A percentile compares a stretch with the other conserved stretches of the same genome.
phyloP scores from a whole-genome alignment of 352 stramenopile species.

The Poterioochromonas sp. region DNA sequence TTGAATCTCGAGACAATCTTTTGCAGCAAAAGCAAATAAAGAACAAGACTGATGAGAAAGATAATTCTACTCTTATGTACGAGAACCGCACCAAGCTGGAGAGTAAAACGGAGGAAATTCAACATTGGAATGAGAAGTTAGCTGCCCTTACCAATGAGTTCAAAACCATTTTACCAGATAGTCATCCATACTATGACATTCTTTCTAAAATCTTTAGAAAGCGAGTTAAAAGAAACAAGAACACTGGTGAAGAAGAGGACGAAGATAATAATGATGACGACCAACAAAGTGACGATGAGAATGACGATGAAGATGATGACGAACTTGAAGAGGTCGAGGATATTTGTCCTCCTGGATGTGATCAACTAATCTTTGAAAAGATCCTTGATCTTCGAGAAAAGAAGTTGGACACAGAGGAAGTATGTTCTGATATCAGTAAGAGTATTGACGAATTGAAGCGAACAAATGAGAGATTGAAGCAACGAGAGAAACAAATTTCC shows the following conservation, averaged over 20 bases:
- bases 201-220: constrained; percentile 77
- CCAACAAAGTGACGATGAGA: constrained; percentile 56
- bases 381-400: constrained; percentile 78
- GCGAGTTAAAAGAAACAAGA: constrained; percentile 77
- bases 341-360: constrained; percentile 70
- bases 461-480: constrained; percentile 62
- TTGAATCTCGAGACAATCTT: constrained; percentile 74
- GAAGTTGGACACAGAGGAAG: constrained; percentile 76
- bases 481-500: constrained; percentile 69
- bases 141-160: constrained; percentile 45
- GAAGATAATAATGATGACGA: constrained; percentile 56
- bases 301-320: constrained; percentile 76
- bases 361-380: constrained; percentile 76
- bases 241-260: constrained; percentile 43
- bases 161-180: constrained; percentile 40
- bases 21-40: constrained; percentile 71
- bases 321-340: constrained; percentile 82
- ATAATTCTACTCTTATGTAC: constrained; percentile 63
- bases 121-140: constrained; percentile 62
- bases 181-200: constrained; percentile 56
- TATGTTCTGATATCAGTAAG: constrained; percentile 66
- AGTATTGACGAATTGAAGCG: constrained; percentile 74
- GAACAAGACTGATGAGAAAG: constrained; percentile 64
- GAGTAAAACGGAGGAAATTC: constrained; percentile 63
- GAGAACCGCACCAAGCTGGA: constrained; percentile 63